phyloP scores from a whole-genome alignment of 1,284 basidiomycete genomes.

The Cutaneotrichosporon arboriforme region DNA sequence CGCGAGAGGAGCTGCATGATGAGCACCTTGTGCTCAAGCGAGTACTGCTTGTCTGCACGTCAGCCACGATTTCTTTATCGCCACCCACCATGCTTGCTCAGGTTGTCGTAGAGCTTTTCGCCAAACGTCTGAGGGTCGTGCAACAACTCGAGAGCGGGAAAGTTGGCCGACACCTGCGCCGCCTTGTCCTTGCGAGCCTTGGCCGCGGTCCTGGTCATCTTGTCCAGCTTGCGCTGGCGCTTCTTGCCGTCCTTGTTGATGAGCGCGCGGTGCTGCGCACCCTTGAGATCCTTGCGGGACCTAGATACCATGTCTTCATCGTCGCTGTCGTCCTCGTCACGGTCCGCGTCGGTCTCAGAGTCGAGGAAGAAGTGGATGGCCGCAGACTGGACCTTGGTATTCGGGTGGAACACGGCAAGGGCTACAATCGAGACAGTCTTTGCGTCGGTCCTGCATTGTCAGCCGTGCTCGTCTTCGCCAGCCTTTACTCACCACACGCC shows the following conservation, averaged over 20 bases:
- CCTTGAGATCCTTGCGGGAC: constrained; percentile 58
- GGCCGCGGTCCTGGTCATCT: constrained; percentile 56
- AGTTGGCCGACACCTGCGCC: constrained; percentile 60
- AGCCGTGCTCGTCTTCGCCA: neutral
- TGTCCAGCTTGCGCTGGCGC: constrained; percentile 59
- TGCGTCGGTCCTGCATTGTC: constrained; percentile 65
- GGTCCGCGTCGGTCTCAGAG: constrained; percentile 63
- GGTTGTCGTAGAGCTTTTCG: constrained; percentile 85
- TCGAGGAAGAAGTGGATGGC: constrained; percentile 98
- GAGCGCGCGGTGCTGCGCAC: constrained; percentile 71
- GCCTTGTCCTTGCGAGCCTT: constrained; percentile 59
- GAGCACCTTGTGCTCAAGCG: constrained; percentile 93
- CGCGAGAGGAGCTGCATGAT: constrained; percentile 97
- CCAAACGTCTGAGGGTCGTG: constrained; percentile 94
- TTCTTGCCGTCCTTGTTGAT: constrained; percentile 90
- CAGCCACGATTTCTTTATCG: neutral
- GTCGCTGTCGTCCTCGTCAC: constrained; percentile 64
- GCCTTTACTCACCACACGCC: constrained; percentile 66
- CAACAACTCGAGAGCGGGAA: constrained; percentile 87
- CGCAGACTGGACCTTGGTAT: constrained; percentile 89
- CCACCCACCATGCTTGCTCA: constrained; percentile 59
- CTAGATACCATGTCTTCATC: constrained; percentile 58
- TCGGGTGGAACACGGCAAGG: constrained; percentile 88
- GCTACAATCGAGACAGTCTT: constrained; percentile 92
- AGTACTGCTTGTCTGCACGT: constrained; percentile 71